Evolutionary conservation across 1,284 basidiomycete genomes (phyloP), one percentile per base, ranked within the genome.

Genomic region (Schizopora paradoxa): DNA sequence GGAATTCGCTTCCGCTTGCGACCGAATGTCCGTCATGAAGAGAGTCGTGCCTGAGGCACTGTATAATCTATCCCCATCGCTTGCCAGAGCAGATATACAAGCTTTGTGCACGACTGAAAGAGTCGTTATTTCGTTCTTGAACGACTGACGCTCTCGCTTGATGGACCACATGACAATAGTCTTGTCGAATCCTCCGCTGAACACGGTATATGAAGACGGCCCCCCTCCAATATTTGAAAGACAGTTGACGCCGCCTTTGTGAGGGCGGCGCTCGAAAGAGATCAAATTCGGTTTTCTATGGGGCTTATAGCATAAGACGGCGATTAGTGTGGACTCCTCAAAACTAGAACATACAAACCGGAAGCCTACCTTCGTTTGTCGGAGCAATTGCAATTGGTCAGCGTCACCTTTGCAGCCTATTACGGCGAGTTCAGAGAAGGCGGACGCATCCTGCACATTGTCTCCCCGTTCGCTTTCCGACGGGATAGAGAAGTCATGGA

Each of bases 401-500:
- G 56, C 57, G 22, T 65, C 64, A 33, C 58, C 61, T 45, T 65
- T 64, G 57, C 69, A 74, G 4, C 67, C 73, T 49, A 79, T 56
- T 41, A 75, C 62, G 26, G 63, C 64, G 21, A 61, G 67, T 42
- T 71, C 63, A 22, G 61, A 62, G 31, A 73, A 57, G 39, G 71
- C 61, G 45, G 68, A 67, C 32, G 62, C 68, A 49, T 74, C 70
- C 35, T 60, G 58, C 44, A 76, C 71, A 51, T 68, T 68, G 32
- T 64, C 59, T 54, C 62, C 54, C 36, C 58, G 56, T 23, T 61
- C 61, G 13, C 61, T 54, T 39, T 60, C 22, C 6, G 46, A 61
- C 47, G 73, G 73, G 48, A 76, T 58, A 1, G 74, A 77, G 47
- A 61, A 63, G 6, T 56, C 53, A 10, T 63, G 64, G 39, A 72